These are phyloP conservation scores for Dactylellina haptotyla DNA, from an alignment of 2,329 filamentous ascomycete genomes.

Conservation along the genomic window DNA sequence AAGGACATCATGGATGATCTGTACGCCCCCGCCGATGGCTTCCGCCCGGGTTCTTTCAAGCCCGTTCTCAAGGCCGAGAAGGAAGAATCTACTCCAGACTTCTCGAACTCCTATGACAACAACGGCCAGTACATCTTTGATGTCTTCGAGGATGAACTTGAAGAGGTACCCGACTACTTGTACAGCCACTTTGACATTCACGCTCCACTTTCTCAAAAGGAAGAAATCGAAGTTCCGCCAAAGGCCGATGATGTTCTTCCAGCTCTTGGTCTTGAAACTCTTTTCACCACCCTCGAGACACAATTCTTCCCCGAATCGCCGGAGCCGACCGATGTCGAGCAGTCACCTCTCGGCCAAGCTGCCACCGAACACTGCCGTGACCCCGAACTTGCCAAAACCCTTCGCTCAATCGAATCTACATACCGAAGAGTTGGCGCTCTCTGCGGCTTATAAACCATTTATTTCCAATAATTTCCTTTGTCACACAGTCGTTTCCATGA, in stretches of 20 bases:
- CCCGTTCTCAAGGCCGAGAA: constrained; percentile 44
- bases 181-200: constrained; percentile 53
- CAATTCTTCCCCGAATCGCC: constrained; percentile 42
- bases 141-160: constrained; percentile 52
- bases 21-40: constrained; percentile 43
- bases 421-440: constrained; percentile 44
- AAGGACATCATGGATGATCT: constrained; percentile 52
- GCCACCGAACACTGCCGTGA: constrained; percentile 37
- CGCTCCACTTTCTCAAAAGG: constrained; percentile 43
- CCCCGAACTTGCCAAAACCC: constrained; percentile 44
- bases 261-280: constrained; percentile 44
- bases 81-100: constrained; percentile 35
- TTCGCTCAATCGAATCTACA: constrained; percentile 50
- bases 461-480: constrained; percentile 7
- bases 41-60: constrained; percentile 48
- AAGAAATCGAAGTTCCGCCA: constrained; percentile 32
- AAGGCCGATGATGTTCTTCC: constrained; percentile 47
- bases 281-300: constrained; percentile 44
- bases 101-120: constrained; percentile 51
- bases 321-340: constrained; percentile 31
- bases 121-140: constrained; percentile 53
- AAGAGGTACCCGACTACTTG: constrained; percentile 44
- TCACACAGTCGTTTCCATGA: background rate
- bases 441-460: constrained; percentile 41
- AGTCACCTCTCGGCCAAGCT: constrained; percentile 22